Evolutionary conservation across 1,139 yeast species (phyloP), one percentile per base, ranked within the genome.

Genomic region (Suhomyces atakaporum): DNA sequence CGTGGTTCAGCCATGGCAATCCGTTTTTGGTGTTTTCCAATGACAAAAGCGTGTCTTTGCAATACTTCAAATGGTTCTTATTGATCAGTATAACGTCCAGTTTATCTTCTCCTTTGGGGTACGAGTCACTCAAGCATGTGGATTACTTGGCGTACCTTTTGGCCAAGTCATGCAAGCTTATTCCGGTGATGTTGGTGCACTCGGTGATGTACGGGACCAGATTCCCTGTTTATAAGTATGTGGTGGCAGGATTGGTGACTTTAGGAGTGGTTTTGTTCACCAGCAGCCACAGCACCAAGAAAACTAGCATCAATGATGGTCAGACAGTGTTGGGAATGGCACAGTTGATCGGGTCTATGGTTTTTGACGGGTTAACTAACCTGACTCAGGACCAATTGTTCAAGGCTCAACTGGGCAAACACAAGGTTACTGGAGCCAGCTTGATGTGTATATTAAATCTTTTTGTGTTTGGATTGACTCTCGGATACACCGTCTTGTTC

Each of bases 351-450:
- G 62, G 68, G 1, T 85, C 94, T 27, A 74, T 92, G 63, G 58
- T 92, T 11, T 68, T 92, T 27, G 98, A 92, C 56, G 98, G 98
- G 0, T 66, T 90, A 42, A 89, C 96, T 20, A 92, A 90, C 61
- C 86, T 97, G 4, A 84, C 96, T 0, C 98, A 92, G 58, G 98
- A 92, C 59, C 81, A 84, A 38, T 64, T 92, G 57, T 84, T 92
- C 52, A 77, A 75, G 42, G 36, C 43, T 16, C 32, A 42, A 13
- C 31, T 36, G 5, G 44, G 41, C 16, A 38, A 36, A 23, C 31
- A 27, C 19, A 18, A 25, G 27, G 46, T 58, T 32, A 77, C 86
- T 0, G 97, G 97, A 0, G 92, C 92, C 2, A 87, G 83, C 47
- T 66, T 92, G 60, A 92, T 94, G 97, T 77, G 88, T 42, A 77